Evolutionary conservation across 2,329 filamentous ascomycete species (phyloP).

Genomic region (Trichoderma atrobrunneum): DNA sequence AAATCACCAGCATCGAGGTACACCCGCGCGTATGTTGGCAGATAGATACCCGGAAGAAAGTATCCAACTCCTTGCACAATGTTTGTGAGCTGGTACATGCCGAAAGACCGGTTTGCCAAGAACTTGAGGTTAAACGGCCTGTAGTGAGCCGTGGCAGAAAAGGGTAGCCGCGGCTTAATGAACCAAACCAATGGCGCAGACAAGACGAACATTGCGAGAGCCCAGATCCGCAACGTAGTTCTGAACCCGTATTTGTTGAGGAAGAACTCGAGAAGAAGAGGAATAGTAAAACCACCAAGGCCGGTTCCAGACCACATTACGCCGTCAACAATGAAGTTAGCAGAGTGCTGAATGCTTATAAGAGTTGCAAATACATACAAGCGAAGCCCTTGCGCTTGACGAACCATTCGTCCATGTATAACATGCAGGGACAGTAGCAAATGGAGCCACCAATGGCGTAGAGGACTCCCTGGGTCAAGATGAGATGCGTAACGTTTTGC

Average conservation of each 20-base stretch:
- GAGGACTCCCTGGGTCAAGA: slow-evolving; percentile 59
- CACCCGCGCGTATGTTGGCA: slow-evolving; percentile 54
- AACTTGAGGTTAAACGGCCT: slow-evolving; percentile 49
- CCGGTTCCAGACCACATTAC: slow-evolving; percentile 59
- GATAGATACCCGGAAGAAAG: slow-evolving; percentile 61
- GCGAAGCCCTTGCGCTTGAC: slow-evolving; percentile 56
- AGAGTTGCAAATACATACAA: slow-evolving; percentile 34
- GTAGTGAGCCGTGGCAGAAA: slow-evolving; percentile 33
- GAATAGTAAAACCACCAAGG: slow-evolving; percentile 47
- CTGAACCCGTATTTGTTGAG: slow-evolving; percentile 50
- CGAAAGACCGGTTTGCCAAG: slow-evolving; percentile 50
- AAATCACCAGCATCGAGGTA: slow-evolving; percentile 47
- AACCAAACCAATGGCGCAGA: slow-evolving; percentile 55
- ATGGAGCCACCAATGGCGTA: slow-evolving; percentile 58
- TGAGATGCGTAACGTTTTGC: slow-evolving; percentile 50
- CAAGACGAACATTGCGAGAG: slow-evolving; percentile 47
- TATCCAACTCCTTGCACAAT: slow-evolving; percentile 60
- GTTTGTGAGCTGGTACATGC: slow-evolving; percentile 57
- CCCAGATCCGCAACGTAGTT: slow-evolving; percentile 53
- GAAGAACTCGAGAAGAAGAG: slow-evolving; percentile 50
- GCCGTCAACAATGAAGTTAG: slow-evolving; percentile 34
- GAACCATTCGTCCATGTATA: slow-evolving; percentile 63
- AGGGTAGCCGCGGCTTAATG: slow-evolving; percentile 54
- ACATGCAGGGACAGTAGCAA: slow-evolving; percentile 53
- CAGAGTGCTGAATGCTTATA: background rate